A percentile compares a stretch with the other conserved stretches of the same genome.
These are phyloP conservation scores for Ambispora gerdemannii DNA, from an alignment of 192 early-diverging fungal species.

Conservation along the genomic window DNA sequence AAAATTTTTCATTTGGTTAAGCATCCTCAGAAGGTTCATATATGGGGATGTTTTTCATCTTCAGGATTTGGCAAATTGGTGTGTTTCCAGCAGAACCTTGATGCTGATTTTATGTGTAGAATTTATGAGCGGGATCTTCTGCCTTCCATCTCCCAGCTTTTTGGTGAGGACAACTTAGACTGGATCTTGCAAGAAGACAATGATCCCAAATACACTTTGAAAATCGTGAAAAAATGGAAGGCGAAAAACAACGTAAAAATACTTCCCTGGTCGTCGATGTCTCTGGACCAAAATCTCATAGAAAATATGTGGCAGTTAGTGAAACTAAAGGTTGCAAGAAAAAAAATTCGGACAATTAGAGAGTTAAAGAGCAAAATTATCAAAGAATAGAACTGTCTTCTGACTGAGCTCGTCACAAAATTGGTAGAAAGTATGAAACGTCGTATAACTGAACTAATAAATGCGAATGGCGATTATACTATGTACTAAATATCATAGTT, in stretches of 20 bases:
- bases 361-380: not conserved
- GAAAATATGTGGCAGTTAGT: slow-evolving; percentile 4
- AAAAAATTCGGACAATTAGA: slow-evolving; percentile 8
- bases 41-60: slow-evolving; percentile 11
- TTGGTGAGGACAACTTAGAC: not conserved
- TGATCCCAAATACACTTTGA: too few relatives aligned
- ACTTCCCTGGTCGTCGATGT: slow-evolving; percentile 10
- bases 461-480: not conserved
- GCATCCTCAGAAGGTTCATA: slow-evolving; percentile 13
- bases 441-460: not conserved
- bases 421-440: not conserved
- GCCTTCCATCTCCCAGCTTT: too few relatives aligned
- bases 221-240: not conserved
- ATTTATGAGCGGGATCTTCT: too few relatives aligned
- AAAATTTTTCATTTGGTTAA: not conserved
- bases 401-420: not conserved
- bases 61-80: too few relatives aligned
- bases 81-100: too few relatives aligned
- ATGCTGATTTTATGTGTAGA: not conserved
- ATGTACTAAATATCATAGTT: not conserved
- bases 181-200: not conserved
- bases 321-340: slow-evolving; percentile 4
- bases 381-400: not conserved
- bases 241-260: not conserved
- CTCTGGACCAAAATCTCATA: slow-evolving; percentile 8